Base-by-base conservation (phyloP, 495 filamentous ascomycete species). In the Rusavskia elegans region DNA sequence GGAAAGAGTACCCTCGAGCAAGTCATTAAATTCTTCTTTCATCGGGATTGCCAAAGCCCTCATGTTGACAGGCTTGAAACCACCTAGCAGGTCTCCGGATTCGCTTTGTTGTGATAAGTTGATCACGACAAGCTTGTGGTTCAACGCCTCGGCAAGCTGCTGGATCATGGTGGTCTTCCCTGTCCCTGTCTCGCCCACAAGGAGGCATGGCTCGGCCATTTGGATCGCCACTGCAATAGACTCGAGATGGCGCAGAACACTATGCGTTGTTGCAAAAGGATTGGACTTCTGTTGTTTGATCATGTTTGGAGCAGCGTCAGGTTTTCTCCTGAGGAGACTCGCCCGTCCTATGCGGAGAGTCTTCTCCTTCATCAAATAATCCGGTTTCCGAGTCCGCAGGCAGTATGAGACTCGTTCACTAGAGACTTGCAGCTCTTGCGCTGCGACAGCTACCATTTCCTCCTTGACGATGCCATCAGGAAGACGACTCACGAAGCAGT, bases 101-200 rank as follows among this genome's bases (percentile, higher is more conserved):
- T 99, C 93, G 63, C 89, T 97, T 61, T 99, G 93, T 63, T 99
- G 93, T 0, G 93, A 97, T 59, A 99, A 63, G 63, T 99, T 99
- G 56, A 97, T 83, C 1, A 89, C 85, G 0, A 84, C 83, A 3
- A 99, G 76, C 55, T 88, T 87, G 55, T 83, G 81, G 0, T 89
- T 83, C 29, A 93, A 75, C 16, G 82, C 70, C 30, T 84, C 79
- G 3, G 93, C 89, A 52, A 99, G 71, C 58, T 95, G 88, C 61
- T 99, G 93, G 42, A 99, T 80, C 13, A 90, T 82, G 1, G 89
- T 89, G 2, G 93, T 99, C 67, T 99, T 99, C 60, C 93, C 93
- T 48, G 92, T 95, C 67, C 93, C 93, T 3, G 93, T 99, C 68
- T 99, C 93, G 55, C 93, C 93, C 37, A 99, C 92, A 48, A 99